Conservation (phyloP, 2,329 filamentous ascomycete species). For the Diaporthe sp. region DNA sequence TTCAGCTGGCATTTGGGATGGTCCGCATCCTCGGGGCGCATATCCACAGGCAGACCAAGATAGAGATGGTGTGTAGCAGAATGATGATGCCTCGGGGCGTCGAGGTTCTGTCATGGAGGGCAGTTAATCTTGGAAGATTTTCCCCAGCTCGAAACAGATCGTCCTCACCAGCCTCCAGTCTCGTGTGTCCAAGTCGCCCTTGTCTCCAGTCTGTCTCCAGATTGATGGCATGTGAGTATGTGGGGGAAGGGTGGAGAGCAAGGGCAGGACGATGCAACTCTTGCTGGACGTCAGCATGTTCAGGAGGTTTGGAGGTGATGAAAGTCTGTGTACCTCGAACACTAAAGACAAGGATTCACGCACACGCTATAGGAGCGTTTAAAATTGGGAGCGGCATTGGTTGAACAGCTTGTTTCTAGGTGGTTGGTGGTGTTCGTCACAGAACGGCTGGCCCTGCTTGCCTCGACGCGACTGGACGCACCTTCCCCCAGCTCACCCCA, state of each 20-base stretch:
- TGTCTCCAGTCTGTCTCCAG: conserved; percentile 1
- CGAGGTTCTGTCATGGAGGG: background rate
- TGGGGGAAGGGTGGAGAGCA: background rate
- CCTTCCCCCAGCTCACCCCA: background rate
- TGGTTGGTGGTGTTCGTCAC: conserved; percentile 17
- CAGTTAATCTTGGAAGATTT: conserved; percentile 22
- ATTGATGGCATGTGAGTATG: background rate
- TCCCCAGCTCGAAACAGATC: conserved; percentile 22
- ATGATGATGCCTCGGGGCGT: background rate
- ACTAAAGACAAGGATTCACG: background rate
- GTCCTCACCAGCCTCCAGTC: background rate
- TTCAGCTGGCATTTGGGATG: conserved; percentile 23
- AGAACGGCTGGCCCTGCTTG: background rate
- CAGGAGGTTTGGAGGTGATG: background rate
- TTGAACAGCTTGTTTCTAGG: background rate
- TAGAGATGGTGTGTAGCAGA: conserved; percentile 23
- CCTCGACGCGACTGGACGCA: background rate
- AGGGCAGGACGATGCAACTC: background rate
- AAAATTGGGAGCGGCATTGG: conserved; percentile 22
- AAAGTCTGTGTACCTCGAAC: conserved; percentile 12
- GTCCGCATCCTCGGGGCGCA: conserved; percentile 26
- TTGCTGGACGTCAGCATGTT: background rate
- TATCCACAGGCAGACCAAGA: conserved; percentile 26
- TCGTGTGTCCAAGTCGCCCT: background rate
- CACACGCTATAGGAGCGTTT: background rate